Base-by-base conservation (phyloP, 176 grass and related monocot genomes). In the Triticum urartu region DNA sequence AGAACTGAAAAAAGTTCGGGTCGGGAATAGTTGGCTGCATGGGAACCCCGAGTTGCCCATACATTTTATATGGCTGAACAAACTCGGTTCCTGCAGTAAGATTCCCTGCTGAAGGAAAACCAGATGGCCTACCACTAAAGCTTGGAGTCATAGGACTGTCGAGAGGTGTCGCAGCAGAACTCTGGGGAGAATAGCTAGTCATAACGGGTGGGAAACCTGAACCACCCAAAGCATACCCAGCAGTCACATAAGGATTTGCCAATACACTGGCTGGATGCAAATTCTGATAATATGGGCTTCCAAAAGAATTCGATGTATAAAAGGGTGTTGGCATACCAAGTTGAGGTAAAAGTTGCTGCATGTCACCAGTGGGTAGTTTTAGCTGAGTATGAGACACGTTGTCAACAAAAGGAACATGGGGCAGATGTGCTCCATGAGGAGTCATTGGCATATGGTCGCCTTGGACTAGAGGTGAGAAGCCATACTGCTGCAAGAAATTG, bases 11-110 rank as follows among this genome's bases (percentile, higher is more conserved):
- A 80, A 83, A 92, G 60, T 83, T 88, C 2, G 88, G 87, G 26
- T 99, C 92, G 25, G 97, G 88, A 48, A 99, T 71, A 59, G 97
- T 50, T 88, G 88, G 85, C 33, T 91, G 92, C 79, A 94, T 84
- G 28, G 92, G 72, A 75, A 91, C 40, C 32, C 90, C 88, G 81
- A 92, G 38, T 74, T 98, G 96, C 7, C 92, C 89, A 68, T 96
- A 98, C 50, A 91, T 86, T 84, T 92, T 95, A 72, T 92, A 94
- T 85, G 90, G 82, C 20, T 94, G 92, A 76, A 90, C 47, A 84
- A 89, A 88, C 68, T 99, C 94, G 48, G 90, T 63, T 81, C 81
- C 95, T 38, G 60, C 43, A 24, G 77, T 33, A 86, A 75, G 33
- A 84, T 88, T 94, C 35, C 93, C 93, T 17, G 79, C 65, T 74